Base-by-base conservation (phyloP, 2,329 filamentous ascomycete species). In the Colletotrichum echinochloae region DNA sequence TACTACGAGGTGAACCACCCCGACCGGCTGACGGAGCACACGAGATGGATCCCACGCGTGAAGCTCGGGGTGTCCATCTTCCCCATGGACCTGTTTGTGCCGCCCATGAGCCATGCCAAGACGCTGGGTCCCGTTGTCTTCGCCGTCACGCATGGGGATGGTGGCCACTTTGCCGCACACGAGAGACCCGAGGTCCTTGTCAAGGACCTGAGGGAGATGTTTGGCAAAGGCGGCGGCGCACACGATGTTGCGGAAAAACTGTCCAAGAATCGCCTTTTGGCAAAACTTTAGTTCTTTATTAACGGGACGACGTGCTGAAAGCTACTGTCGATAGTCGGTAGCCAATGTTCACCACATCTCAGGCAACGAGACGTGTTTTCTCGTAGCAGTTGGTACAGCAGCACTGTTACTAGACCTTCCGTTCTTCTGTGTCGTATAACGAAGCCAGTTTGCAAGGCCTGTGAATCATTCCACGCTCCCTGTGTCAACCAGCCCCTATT, bases 1-100 rank as follows among this genome's bases (percentile, higher is more conserved):
- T 95, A 95, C 79, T 94, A 94, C 75, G 92, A 94, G 78, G 81
- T 83, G 0, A 79, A 75, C 7, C 89, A 90, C 67, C 78, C 77
- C 12, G 41, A 74, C 46, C 11, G 18, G n/a, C 61, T 74, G 7
- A 63, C 46, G 67, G 76, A 73, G 68, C 51, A 70, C 7, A 63
- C 69, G 5, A 8, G 68, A 1, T 83, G 82, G 64, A 74, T 81
- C 1, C 76, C 79, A 0, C 75, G 76, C 0, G 81, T 85, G 5
- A 80, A 80, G 37, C 74, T 85, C 60, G 87, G 87, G 0, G 70
- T 89, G 12, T 86, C 81, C 23, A 83, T 85, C 67, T 90, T 90
- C 73, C 90, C 90, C 0, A 84, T 81, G 74, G 91, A 93, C 66
- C 61, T 93, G 0, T 74, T 78, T 0, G 81, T 89, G 5, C 79